A percentile compares a stretch with the other conserved stretches of the same genome.
Evolutionary conservation across 768 basidiomycete species (phyloP).

Genomic region (Leccinum fibrillosum): DNA sequence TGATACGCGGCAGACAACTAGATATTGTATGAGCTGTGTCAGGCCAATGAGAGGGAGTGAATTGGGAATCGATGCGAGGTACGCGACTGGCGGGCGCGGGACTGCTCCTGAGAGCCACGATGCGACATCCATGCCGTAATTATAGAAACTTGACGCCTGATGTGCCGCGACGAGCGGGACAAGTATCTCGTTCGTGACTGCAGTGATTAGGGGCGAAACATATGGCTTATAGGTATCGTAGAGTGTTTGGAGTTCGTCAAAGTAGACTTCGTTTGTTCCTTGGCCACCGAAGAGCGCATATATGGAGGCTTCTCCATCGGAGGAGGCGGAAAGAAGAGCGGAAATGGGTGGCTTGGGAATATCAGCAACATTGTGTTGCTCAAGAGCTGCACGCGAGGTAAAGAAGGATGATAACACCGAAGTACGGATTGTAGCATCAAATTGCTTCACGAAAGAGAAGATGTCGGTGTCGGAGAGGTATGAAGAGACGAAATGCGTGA

Average conservation of each 20-base stretch:
- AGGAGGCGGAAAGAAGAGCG: constrained; percentile 64
- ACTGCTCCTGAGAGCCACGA: constrained; percentile 77
- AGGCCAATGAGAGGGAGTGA: constrained; percentile 96
- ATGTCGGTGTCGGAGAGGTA: constrained; percentile 75
- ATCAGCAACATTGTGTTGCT: constrained; percentile 48
- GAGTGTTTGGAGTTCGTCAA: constrained; percentile 89
- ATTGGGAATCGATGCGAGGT: constrained; percentile 89
- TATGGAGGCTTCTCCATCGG: constrained; percentile 63
- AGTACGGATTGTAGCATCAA: constrained; percentile 73
- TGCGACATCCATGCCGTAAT: constrained; percentile 74
- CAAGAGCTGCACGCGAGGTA: constrained; percentile 66
- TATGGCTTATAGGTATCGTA: constrained; percentile 92
- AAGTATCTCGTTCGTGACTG: constrained; percentile 65
- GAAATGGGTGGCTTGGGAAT: constrained; percentile 62
- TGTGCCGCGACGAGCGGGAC: constrained; percentile 63
- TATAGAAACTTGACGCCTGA: constrained; percentile 60
- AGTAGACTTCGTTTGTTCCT: constrained; percentile 97
- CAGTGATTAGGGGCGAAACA: constrained; percentile 65
- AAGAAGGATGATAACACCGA: constrained; percentile 79
- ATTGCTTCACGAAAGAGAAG: constrained; percentile 74
- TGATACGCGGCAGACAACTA: constrained; percentile 72
- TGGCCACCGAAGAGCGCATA: constrained; percentile 98
- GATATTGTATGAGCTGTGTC: constrained; percentile 92
- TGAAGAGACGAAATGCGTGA: constrained; percentile 73
- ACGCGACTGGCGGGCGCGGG: constrained; percentile 74